Base-by-base conservation (phyloP, 1,284 basidiomycete species). In the Tilletia setariae region DNA sequence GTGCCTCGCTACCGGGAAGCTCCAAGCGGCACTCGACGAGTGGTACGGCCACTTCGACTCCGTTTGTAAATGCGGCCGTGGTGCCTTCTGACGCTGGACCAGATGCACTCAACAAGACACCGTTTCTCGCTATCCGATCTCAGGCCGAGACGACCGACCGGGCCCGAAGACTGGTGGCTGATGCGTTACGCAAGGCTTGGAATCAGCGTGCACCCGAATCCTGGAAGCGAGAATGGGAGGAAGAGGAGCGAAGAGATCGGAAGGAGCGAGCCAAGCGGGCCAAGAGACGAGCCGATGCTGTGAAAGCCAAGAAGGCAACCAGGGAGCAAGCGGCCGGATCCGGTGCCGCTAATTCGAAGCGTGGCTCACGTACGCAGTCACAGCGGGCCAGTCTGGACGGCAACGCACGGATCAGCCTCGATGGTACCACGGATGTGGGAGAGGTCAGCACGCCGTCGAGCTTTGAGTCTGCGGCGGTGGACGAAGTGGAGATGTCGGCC, bases 141-240 rank as follows among this genome's bases (percentile, higher is more conserved):
- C 75, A 77, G 19, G 78, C 78, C 44, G 75, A 79, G 53, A 67
- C 75, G 1, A 71, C 64, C 7, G 79, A 79, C 42, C 71, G 78
- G 4, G 80, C 80, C 13, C 74, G 78, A 16, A 67, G 75, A 25
- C 69, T 81, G 30, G 74, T 82, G 13, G 78, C 77, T 11, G 76
- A 80, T 67, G 78, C 79, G 4, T 77, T 79, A 43, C 73, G 78
- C 64, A 74, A 77, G 66, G 72, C 79, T 0, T 82, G 80, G 80
- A 53, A 71, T 67, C 75, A 64, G 15, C 62, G 62, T 49, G 79
- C 80, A 6, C 80, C 80, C n/a, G 74, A 79, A 43, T 73, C 70
- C 16, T 82, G 80, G 80, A 68, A 78, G 51, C 69, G 71, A n/a
- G 75, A 78, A 53, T 76, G 78, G 65, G 78, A 78, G 40, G 71